Evolutionary conservation across 2,329 filamentous ascomycete genomes (phyloP).

Genomic region (Penicillium fuscoglaucum): DNA sequence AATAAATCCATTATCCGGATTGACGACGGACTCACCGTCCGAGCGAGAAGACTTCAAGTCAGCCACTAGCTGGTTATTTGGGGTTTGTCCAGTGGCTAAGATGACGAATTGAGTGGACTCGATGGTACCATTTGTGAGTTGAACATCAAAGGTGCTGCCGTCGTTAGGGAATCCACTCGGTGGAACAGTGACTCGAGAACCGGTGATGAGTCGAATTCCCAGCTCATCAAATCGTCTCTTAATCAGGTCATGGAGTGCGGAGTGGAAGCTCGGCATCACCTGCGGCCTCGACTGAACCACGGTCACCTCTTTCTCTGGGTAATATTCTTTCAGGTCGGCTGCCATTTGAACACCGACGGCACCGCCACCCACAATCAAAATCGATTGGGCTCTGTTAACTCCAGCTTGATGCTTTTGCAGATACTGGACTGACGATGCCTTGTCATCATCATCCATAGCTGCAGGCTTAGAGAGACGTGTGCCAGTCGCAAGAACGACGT

Average conservation of each 20-base stretch:
- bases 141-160: conserved; percentile 27
- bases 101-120: conserved; percentile 46
- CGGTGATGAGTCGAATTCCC: conserved; percentile 34
- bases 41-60: conserved; percentile 29
- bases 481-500: conserved; percentile 37
- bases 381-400: conserved; percentile 32
- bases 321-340: conserved; percentile 51
- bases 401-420: conserved; percentile 35
- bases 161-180: conserved; percentile 29
- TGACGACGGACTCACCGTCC: conserved; percentile 27
- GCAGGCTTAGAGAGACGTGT: conserved; percentile 37
- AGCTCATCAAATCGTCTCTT: conserved; percentile 37
- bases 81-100: conserved; percentile 51
- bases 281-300: conserved; percentile 50
- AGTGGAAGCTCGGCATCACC: conserved; percentile 39
- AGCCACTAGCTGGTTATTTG: conserved; percentile 45
- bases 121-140: conserved; percentile 34
- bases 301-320: conserved; percentile 49
- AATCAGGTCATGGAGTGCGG: conserved; percentile 32
- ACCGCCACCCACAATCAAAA: conserved; percentile 48
- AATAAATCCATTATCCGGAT: conserved; percentile 38
- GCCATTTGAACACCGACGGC: conserved; percentile 55
- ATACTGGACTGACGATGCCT: conserved; percentile 35
- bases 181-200: conserved; percentile 32
- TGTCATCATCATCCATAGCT: conserved; percentile 36